These are phyloP conservation scores for Licmophora abbreviata DNA, from an alignment of 108 stramenopile genomes.

Conservation along the genomic window DNA sequence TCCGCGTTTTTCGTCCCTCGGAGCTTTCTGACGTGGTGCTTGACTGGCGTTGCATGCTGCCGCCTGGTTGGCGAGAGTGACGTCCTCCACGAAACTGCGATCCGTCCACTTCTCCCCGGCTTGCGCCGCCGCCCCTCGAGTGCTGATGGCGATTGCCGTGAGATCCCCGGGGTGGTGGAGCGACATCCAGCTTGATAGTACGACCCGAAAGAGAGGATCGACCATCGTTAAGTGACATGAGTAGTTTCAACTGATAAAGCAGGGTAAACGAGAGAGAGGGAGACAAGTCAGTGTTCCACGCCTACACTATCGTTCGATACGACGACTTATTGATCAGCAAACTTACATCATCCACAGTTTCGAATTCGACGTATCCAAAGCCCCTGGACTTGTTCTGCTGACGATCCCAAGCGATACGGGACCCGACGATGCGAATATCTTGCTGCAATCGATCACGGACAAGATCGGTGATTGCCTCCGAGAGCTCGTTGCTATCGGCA, in stretches of 20 bases:
- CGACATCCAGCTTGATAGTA: constrained; percentile 60
- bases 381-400: constrained; percentile 22
- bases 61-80: constrained; percentile 9
- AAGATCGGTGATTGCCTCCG: constrained; percentile 18
- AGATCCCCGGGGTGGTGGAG: constrained; percentile 9
- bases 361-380: constrained; percentile 45
- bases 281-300: no score
- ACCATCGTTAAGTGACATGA: constrained; percentile 29
- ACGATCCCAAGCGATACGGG: constrained; percentile 9
- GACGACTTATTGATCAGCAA: no score
- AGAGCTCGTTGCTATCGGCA: constrained; percentile 14
- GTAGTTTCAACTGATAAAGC: constrained; percentile 21
- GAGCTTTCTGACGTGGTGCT: constrained; percentile 2
- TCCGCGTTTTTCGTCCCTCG: constrained; percentile 16
- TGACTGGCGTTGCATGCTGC: background rate
- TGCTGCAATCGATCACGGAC: constrained; percentile 13
- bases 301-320: no score
- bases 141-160: no score
- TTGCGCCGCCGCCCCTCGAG: background rate
- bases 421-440: constrained; percentile 13
- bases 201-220: constrained; percentile 35
- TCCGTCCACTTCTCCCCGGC: constrained; percentile 22
- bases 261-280: background rate
- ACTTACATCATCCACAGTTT: constrained; percentile 40
- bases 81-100: constrained; percentile 37